Conservation (phyloP, 257 asterid species). For the Ilex asprella region DNA sequence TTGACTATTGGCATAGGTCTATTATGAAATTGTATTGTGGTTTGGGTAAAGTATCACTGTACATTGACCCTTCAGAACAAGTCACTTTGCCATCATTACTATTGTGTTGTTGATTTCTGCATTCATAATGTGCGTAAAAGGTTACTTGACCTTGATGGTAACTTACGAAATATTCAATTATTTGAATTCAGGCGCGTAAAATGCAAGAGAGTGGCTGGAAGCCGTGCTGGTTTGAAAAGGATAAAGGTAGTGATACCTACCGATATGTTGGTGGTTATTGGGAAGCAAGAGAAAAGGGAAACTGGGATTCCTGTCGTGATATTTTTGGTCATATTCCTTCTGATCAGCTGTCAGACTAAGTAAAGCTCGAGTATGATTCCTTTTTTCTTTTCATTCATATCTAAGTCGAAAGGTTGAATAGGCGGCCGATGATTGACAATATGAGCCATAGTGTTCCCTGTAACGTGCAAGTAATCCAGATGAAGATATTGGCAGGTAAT, state of each 20-base stretch:
- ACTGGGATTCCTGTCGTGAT: constrained; percentile 83
- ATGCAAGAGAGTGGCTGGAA: constrained; percentile 97
- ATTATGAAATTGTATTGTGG: too few species aligned
- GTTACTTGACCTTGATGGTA: not conserved
- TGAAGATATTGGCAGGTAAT: not conserved
- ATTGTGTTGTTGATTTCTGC: not conserved
- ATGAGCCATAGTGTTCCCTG: not conserved
- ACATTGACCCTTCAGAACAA: too few species aligned
- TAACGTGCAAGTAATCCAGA: not conserved
- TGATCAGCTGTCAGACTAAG: constrained; percentile 46
- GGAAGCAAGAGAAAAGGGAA: constrained; percentile 79
- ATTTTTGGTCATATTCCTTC: constrained; percentile 69
- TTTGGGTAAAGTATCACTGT: too few species aligned
- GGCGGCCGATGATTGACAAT: not conserved
- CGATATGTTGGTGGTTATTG: constrained; percentile 80
- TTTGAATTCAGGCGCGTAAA: constrained; percentile 56
- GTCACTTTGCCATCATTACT: too few species aligned
- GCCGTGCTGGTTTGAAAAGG: constrained; percentile 75
- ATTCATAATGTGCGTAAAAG: not conserved
- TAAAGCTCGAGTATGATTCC: not conserved
- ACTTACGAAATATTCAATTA: constrained; percentile 10
- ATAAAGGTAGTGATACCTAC: constrained; percentile 41
- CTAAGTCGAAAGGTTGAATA: too few species aligned
- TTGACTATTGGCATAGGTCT: too few species aligned
- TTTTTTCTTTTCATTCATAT: constrained; percentile 6